These are phyloP conservation scores for Fusarium sp. DNA, from an alignment of 2,329 filamentous ascomycete species.

Conservation along the genomic window DNA sequence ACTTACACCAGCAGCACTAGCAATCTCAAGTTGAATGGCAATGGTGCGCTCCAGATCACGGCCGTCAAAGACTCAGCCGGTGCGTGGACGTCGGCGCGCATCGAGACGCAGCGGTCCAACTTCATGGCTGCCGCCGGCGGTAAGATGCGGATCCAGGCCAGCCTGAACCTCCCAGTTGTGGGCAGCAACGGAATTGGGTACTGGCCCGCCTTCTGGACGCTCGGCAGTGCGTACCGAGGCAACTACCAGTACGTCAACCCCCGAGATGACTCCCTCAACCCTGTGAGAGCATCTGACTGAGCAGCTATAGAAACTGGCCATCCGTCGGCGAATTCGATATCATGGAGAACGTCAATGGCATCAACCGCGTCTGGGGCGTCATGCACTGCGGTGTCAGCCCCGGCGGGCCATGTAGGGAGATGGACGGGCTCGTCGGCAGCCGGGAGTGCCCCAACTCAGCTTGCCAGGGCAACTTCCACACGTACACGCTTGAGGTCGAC, in stretches of 20 bases:
- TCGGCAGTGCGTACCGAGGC: constrained; percentile 52
- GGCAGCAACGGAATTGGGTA: constrained; percentile 9
- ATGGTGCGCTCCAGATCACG: constrained; percentile 51
- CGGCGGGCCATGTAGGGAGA: constrained; percentile 55
- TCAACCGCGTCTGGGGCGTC: constrained; percentile 47
- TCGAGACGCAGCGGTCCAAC: constrained; percentile 48
- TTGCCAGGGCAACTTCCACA: constrained; percentile 46
- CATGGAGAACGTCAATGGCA: constrained; percentile 55
- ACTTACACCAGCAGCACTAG: constrained; percentile 52
- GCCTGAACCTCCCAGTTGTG: constrained; percentile 7
- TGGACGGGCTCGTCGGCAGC: constrained; percentile 5
- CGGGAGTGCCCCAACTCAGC: constrained; percentile 3
- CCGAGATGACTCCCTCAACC: neutral
- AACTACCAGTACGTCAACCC: constrained; percentile 41
- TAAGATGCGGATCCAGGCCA: constrained; percentile 11
- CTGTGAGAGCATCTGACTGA: neutral
- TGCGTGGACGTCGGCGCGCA: constrained; percentile 56
- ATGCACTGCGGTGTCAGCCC: constrained; percentile 54
- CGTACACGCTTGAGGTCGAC: constrained; percentile 48
- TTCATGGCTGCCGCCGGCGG: constrained; percentile 6
- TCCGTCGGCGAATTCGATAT: constrained; percentile 56
- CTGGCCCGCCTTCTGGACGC: constrained; percentile 59
- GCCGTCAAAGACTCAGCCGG: constrained; percentile 41
- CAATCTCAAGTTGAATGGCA: constrained; percentile 53
- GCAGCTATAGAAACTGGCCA: constrained; percentile 50